A percentile compares a stretch with the other conserved stretches of the same genome.
Conservation (phyloP, 257 asterid species). For the Catharanthus roseus region DNA sequence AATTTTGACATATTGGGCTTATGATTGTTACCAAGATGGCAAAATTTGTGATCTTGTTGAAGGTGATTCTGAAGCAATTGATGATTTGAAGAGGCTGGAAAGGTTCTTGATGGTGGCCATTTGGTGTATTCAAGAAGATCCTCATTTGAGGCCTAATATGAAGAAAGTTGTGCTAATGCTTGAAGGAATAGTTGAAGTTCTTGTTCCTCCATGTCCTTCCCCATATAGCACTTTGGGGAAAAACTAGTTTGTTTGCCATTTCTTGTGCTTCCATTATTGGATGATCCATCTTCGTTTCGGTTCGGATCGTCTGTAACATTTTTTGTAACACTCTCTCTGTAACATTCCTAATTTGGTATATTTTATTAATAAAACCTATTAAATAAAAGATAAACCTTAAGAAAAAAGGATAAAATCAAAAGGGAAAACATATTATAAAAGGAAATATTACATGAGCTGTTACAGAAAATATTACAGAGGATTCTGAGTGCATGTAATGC, state of each 20-base stretch:
- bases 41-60: slow-evolving; percentile 20
- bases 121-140: slow-evolving; percentile 38
- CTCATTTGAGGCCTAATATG: slow-evolving; percentile 27
- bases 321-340: no score
- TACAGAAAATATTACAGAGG: no score
- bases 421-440: no score
- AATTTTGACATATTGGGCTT: slow-evolving; percentile 25
- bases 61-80: slow-evolving; percentile 21
- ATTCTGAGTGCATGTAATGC: no score
- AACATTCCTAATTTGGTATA: no score
- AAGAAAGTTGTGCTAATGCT: slow-evolving; percentile 26
- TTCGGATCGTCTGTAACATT: no score
- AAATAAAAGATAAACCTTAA: no score
- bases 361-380: no score
- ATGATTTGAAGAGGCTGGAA: slow-evolving; percentile 20
- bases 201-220: slow-evolving; percentile 17
- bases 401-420: no score
- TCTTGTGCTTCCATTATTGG: no score
- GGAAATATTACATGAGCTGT: no score
- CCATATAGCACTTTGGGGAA: neutral
- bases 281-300: no score
- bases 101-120: slow-evolving; percentile 28
- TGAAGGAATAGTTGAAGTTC: slow-evolving; percentile 30
- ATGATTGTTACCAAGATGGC: slow-evolving; percentile 27
- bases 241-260: neutral